These are phyloP conservation scores for Wickerhamiella azyma DNA, from an alignment of 805 yeast genomes.

Conservation along the genomic window DNA sequence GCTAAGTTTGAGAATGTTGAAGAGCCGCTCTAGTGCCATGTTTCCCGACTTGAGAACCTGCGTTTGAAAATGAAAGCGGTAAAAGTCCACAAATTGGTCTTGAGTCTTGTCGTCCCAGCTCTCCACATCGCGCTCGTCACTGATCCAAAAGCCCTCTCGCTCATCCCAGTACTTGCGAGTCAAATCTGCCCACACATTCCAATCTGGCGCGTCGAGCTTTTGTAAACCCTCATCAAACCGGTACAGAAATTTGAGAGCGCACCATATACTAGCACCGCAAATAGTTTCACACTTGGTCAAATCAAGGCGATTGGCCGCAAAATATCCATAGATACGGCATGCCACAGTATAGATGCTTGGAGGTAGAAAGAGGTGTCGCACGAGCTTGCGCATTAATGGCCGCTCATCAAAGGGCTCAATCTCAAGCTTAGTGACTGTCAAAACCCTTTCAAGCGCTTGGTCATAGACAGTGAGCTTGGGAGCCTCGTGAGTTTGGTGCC, in stretches of 20 bases:
- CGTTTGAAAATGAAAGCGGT: neutral
- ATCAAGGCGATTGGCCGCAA: neutral
- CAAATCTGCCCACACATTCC: conserved; percentile 25
- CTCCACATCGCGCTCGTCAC: conserved; percentile 18
- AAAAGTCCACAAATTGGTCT: neutral
- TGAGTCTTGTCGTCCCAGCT: neutral
- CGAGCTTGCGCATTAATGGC: conserved; percentile 31
- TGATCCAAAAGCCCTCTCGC: conserved; percentile 17
- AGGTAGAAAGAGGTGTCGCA: conserved; percentile 36
- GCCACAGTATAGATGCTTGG: conserved; percentile 34
- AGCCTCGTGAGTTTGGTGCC: neutral
- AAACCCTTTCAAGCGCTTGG: no score
- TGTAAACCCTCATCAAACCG: conserved; percentile 18
- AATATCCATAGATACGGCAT: conserved; percentile 18
- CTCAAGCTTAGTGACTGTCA: no score
- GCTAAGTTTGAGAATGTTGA: neutral
- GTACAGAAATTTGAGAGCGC: conserved; percentile 15
- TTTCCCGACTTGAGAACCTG: neutral
- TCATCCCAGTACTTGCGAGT: conserved; percentile 20
- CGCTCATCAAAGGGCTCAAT: conserved; percentile 12
- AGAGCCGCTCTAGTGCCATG: neutral
- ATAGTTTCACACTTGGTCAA: neutral
- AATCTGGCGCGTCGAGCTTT: conserved; percentile 17
- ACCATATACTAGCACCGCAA: conserved; percentile 3
- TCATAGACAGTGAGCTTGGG: neutral